A percentile compares a stretch with the other conserved stretches of the same genome.
Evolutionary conservation across 129 eudicot species (phyloP).

Genomic region (Smallanthus sonchifolius): DNA sequence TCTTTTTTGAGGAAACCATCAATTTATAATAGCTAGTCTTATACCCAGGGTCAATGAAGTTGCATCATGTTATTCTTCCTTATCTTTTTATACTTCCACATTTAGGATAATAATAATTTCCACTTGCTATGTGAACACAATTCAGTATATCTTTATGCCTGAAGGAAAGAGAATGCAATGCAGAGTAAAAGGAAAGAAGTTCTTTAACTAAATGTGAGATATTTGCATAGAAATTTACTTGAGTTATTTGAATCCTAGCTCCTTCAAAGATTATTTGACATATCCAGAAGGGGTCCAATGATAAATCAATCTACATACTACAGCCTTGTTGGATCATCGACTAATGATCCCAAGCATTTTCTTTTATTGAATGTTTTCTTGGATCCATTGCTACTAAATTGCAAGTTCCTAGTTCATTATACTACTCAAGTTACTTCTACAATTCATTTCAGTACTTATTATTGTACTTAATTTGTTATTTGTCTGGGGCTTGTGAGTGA

Average conservation of each 20-base stretch:
- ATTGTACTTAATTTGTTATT: neutral
- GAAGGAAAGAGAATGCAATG: neutral
- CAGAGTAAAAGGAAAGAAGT: neutral
- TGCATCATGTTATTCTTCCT: constrained; percentile 1
- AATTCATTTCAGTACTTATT: neutral
- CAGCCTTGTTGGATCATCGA: too few relatives aligned
- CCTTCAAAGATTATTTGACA: too few relatives aligned
- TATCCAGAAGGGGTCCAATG: too few relatives aligned
- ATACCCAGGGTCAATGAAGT: neutral
- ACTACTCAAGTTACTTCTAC: too few relatives aligned
- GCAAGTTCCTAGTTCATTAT: too few relatives aligned
- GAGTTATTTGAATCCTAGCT: too few relatives aligned
- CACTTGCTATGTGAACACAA: constrained; percentile 11
- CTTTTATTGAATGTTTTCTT: too few relatives aligned
- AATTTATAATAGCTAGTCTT: constrained; percentile 9
- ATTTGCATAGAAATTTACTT: too few relatives aligned
- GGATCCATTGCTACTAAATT: too few relatives aligned
- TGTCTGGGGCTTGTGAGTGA: neutral
- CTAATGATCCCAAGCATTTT: too few relatives aligned
- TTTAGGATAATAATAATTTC: constrained; percentile 12
- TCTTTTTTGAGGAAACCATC: neutral
- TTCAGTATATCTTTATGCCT: neutral
- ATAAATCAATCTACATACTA: too few relatives aligned
- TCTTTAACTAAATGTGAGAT: too few relatives aligned
- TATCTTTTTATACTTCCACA: neutral